Evolutionary conservation across 139 green algal species (phyloP).

Genomic region (Chlamydomonas urium): DNA sequence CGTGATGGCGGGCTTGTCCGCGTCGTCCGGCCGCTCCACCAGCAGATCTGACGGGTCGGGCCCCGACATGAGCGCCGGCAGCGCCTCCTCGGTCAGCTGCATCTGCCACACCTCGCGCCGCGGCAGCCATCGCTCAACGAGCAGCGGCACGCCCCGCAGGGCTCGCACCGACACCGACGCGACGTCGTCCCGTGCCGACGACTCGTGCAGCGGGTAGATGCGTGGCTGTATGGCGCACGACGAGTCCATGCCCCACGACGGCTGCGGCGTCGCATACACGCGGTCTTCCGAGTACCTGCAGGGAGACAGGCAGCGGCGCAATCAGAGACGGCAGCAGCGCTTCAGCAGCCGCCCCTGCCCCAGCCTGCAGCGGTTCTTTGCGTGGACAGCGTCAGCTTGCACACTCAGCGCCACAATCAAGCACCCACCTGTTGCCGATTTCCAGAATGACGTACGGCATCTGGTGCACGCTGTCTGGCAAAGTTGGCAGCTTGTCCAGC

Average conservation of each 20-base stretch:
- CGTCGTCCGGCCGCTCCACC: slow-evolving; percentile 28
- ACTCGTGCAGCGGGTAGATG: slow-evolving; percentile 29
- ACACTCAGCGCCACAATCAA: no score
- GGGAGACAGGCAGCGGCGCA: no score
- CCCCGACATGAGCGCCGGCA: slow-evolving; percentile 24
- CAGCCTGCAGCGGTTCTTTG: no score
- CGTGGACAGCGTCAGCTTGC: no score
- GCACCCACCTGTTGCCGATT: slow-evolving; percentile 32
- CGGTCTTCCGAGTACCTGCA: slow-evolving; percentile 26
- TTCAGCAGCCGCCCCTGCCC: no score
- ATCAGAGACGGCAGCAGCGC: no score
- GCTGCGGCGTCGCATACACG: slow-evolving; percentile 17
- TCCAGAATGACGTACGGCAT: slow-evolving; percentile 41
- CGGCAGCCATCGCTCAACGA: slow-evolving; percentile 31
- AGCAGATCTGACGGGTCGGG: slow-evolving; percentile 28
- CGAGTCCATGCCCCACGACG: slow-evolving; percentile 36
- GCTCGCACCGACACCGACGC: slow-evolving; percentile 11
- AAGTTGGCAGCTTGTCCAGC: slow-evolving; percentile 11
- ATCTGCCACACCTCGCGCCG: slow-evolving; percentile 33
- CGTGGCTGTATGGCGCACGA: slow-evolving; percentile 22
- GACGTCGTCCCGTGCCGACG: background rate
- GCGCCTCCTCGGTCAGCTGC: slow-evolving; percentile 24
- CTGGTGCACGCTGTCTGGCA: slow-evolving; percentile 31
- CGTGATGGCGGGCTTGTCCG: background rate
- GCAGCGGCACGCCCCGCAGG: slow-evolving; percentile 16